Base-by-base conservation (phyloP, 106 monocot genomes). In the Dactylorhiza incarnata region DNA sequence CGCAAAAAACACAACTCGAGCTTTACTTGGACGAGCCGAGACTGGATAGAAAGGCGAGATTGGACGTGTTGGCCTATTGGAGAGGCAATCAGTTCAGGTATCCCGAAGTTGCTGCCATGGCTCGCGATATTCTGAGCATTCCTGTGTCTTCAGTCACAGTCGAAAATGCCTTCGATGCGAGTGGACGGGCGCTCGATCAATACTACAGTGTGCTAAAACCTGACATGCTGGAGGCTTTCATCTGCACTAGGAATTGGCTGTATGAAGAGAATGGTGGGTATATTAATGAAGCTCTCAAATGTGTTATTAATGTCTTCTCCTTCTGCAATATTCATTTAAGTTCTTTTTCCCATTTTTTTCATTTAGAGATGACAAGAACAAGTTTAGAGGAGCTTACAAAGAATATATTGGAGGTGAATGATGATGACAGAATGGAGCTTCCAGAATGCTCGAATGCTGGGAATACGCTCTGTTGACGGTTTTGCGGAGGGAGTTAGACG, bases 1-100 rank as follows among this genome's bases (percentile, higher is more conserved):
- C 49, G 5, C 76, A 76, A 63, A 76, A 76, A 76, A 14, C 76
- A 63, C 44, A 76, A 63, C 66, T 76, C 7, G 76, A 76, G 66
- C 66, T 76, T 12, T 72, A 76, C 25, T 76, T 76, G 37, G 76
- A 76, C 66, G 76, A 76, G 44, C 62, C 66, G 14, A 76, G 59
- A 37, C 14, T 76, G 55, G 75, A 75, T 45, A 75, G 75, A 54
- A 75, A 61, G 44, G 46, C 75, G 44, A 56, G 49, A 20, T 61
- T 75, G 58, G 75, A 75, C 45, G 59, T 75, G 8, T 62, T 75
- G 45, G 75, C 55, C 24, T 75, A 75, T 16, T 75, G 75, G 75
- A 75, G 49, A 75, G 53, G 59, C 11, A 75, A 75, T 26, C 75
- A 61, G 37, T 75, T 75, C 49, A 55, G 75, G 59, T 75, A 58